Conservation (phyloP, 2,329 filamentous ascomycete species). For the Achaetomium macrosporum region DNA sequence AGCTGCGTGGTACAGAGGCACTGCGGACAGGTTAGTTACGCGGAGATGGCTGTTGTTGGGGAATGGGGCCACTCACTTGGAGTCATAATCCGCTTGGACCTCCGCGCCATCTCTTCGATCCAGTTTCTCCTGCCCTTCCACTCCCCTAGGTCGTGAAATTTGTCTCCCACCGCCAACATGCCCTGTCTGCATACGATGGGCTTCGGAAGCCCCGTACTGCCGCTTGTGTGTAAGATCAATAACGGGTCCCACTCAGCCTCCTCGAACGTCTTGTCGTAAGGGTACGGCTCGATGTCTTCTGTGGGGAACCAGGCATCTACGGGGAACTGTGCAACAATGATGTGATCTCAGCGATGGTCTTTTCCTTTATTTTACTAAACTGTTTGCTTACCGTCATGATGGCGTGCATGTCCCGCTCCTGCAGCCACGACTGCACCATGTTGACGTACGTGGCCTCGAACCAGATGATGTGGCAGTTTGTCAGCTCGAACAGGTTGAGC, state of each 20-base stretch:
- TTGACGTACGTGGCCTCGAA: constrained; percentile 29
- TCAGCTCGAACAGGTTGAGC: constrained; percentile 39
- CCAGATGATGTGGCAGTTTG: constrained; percentile 37
- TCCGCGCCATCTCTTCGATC: constrained; percentile 15
- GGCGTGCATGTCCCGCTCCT: constrained; percentile 35
- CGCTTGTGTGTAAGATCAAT: constrained; percentile 40
- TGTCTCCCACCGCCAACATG: constrained; percentile 33
- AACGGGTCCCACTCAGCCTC: constrained; percentile 38
- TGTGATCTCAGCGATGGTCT: too few relatives aligned
- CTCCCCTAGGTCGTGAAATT: constrained; percentile 23
- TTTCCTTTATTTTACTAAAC: too few relatives aligned
- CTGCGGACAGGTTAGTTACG: constrained; percentile 8
- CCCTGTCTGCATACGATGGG: constrained; percentile 38
- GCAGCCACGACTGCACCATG: constrained; percentile 33
- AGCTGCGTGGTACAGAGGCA: constrained; percentile 38
- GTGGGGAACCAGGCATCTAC: constrained; percentile 34
- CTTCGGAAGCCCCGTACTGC: constrained; percentile 42
- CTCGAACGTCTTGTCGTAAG: constrained; percentile 38
- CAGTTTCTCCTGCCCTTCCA: constrained; percentile 16
- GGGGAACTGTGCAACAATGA: constrained; percentile 11
- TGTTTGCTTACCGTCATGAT: constrained; percentile 28
- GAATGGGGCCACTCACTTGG: constrained; percentile 18
- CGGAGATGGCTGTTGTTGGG: too few relatives aligned
- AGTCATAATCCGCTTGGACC: constrained; percentile 17
- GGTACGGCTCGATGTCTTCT: constrained; percentile 30